Conservation (phyloP, 2,329 filamentous ascomycete species). For the Dothistroma septosporum region DNA sequence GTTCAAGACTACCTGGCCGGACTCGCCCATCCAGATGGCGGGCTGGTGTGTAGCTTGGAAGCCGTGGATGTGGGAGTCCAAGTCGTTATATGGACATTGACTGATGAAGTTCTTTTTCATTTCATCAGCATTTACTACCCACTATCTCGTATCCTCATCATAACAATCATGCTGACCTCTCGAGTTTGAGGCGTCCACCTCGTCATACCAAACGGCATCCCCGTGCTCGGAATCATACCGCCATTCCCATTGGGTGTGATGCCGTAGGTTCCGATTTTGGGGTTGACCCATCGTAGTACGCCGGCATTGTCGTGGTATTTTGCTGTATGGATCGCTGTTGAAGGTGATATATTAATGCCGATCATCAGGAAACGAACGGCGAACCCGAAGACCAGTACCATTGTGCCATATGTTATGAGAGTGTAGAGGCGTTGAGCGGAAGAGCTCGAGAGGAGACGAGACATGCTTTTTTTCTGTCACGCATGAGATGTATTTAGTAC, state of each 20-base stretch:
- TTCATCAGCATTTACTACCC: neutral
- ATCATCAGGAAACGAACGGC: neutral
- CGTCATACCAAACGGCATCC: slow-evolving; percentile 47
- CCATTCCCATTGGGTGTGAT: slow-evolving; percentile 34
- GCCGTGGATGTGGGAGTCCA: slow-evolving; percentile 44
- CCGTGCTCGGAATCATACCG: slow-evolving; percentile 35
- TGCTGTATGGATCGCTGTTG: neutral
- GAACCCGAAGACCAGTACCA: neutral
- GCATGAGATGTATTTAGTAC: neutral
- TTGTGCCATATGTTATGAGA: neutral
- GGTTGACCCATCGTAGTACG: slow-evolving; percentile 32
- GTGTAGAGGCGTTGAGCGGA: neutral
- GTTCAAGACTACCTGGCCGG: slow-evolving; percentile 44
- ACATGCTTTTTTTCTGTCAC: neutral
- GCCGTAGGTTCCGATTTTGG: slow-evolving; percentile 33
- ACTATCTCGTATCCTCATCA: no score
- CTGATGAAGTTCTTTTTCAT: slow-evolving; percentile 45
- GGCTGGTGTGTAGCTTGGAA: slow-evolving; percentile 51
- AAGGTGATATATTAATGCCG: neutral
- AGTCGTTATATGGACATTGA: slow-evolving; percentile 47
- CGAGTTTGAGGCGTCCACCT: slow-evolving; percentile 49
- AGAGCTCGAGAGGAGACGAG: neutral
- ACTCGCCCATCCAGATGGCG: slow-evolving; percentile 53
- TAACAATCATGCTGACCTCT: slow-evolving; percentile 14
- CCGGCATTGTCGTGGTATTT: slow-evolving; percentile 27